Percentiles rank a stretch among this genome's conserved stretches.
Evolutionary conservation across 805 yeast genomes (phyloP).

Genomic region (Metschnikowia picachoensis): DNA sequence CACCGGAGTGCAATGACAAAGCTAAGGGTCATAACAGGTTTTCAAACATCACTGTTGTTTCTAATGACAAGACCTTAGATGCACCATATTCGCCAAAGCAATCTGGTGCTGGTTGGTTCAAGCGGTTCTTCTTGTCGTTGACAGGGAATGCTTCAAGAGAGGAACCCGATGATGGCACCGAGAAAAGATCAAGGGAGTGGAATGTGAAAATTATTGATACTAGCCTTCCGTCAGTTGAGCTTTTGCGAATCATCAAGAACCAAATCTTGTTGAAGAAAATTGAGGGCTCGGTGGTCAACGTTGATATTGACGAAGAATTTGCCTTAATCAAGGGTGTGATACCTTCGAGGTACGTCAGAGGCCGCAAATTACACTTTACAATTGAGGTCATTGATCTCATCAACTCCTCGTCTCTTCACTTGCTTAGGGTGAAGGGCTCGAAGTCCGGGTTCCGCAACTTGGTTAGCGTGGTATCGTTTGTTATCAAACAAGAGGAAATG

Average conservation of each 20-base stretch:
- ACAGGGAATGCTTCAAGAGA: slow-evolving; percentile 10
- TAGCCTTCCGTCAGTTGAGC: slow-evolving; percentile 25
- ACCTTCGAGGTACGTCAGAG: slow-evolving; percentile 43
- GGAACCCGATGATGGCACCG: slow-evolving; percentile 2
- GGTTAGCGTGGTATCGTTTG: slow-evolving; percentile 39
- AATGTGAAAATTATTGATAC: slow-evolving; percentile 35
- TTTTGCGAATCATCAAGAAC: slow-evolving; percentile 33
- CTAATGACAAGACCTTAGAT: slow-evolving; percentile 10
- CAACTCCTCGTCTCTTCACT: slow-evolving; percentile 37
- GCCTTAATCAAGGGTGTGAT: slow-evolving; percentile 44
- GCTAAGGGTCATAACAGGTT: slow-evolving; percentile 26
- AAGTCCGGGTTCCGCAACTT: slow-evolving; percentile 43
- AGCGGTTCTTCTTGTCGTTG: slow-evolving; percentile 31
- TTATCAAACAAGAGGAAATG: slow-evolving; percentile 42
- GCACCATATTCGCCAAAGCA: slow-evolving; percentile 11
- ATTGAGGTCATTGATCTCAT: slow-evolving; percentile 39
- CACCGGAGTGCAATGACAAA: slow-evolving; percentile 21
- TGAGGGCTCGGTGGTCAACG: slow-evolving; percentile 46
- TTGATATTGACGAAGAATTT: slow-evolving; percentile 41
- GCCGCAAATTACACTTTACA: slow-evolving; percentile 45
- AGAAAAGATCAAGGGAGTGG: slow-evolving; percentile 3
- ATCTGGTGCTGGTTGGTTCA: slow-evolving; percentile 32
- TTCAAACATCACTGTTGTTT: slow-evolving; percentile 31
- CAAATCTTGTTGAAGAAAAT: slow-evolving; percentile 44
- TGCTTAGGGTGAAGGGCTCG: slow-evolving; percentile 44